Percentiles rank a stretch among this genome's conserved stretches.
These are phyloP conservation scores for Protostelium mycophagum DNA, from an alignment of 78 protist genomes.

Conservation along the genomic window DNA sequence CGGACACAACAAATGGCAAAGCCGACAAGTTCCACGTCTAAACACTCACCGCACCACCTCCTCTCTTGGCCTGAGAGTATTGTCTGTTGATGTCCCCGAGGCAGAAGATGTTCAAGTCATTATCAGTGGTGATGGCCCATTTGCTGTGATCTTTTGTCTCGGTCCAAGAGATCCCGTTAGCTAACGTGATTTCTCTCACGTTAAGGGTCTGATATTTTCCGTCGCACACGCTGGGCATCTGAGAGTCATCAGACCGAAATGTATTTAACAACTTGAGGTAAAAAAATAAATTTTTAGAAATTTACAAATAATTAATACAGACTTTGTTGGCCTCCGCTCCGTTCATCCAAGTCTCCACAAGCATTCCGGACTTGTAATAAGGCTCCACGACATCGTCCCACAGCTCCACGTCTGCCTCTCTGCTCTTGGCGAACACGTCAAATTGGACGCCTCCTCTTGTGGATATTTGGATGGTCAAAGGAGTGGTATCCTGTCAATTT, in stretches of 20 bases:
- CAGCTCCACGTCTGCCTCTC: not conserved
- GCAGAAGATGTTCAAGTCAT: not conserved
- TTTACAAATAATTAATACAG: not conserved
- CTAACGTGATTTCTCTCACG: not conserved
- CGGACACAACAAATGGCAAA: no score
- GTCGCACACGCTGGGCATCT: not conserved
- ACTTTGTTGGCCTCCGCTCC: not conserved
- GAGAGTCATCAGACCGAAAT: no score
- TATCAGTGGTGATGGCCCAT: not conserved
- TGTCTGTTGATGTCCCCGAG: not conserved
- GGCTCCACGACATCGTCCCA: conserved; percentile 2
- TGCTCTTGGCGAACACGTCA: not conserved
- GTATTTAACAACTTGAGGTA: no score
- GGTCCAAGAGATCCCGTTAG: not conserved
- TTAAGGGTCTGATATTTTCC: not conserved
- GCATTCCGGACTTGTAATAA: not conserved
- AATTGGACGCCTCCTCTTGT: not conserved
- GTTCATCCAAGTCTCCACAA: not conserved
- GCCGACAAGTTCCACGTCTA: not conserved
- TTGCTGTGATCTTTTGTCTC: not conserved
- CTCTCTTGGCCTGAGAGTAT: not conserved
- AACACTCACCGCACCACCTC: not conserved
- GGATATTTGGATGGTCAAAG: not conserved
- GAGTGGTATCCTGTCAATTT: not conserved
- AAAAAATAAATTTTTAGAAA: no score